These are phyloP conservation scores for Mycena venus DNA, from an alignment of 768 basidiomycete genomes.

Conservation along the genomic window DNA sequence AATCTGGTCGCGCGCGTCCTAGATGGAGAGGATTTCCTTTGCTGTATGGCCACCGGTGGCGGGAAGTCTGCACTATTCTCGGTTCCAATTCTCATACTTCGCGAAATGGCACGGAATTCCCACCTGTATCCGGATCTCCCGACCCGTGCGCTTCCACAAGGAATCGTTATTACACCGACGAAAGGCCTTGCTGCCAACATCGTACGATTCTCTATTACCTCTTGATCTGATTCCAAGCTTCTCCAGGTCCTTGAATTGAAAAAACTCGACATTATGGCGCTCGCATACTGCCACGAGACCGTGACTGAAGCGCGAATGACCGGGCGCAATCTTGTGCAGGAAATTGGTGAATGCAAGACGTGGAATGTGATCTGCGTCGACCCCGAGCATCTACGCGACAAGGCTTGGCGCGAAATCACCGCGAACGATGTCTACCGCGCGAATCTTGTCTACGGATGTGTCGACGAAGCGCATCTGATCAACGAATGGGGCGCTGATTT, in stretches of 20 bases:
- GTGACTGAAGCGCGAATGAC: background rate
- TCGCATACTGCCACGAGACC: constrained; percentile 15
- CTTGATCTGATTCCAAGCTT: background rate
- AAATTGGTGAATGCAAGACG: constrained; percentile 13
- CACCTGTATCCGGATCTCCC: constrained; percentile 6
- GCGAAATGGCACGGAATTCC: too few relatives aligned
- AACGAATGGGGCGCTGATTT: constrained; percentile 20
- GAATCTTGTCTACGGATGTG: too few relatives aligned
- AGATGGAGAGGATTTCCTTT: constrained; percentile 15
- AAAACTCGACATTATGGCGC: background rate
- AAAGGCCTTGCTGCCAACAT: constrained; percentile 13
- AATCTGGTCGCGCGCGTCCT: constrained; percentile 7
- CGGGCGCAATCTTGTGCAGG: background rate
- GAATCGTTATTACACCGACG: constrained; percentile 19
- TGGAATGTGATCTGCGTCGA: constrained; percentile 17
- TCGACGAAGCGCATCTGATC: too few relatives aligned
- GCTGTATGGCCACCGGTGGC: constrained; percentile 9
- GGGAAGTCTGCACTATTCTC: constrained; percentile 19
- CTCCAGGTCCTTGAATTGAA: background rate
- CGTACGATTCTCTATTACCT: background rate
- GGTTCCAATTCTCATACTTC: background rate
- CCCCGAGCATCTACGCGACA: constrained; percentile 15
- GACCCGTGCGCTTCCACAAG: background rate
- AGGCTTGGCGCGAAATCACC: constrained; percentile 17
- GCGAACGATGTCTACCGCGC: too few relatives aligned